Evolutionary conservation across 2,329 filamentous ascomycete species (phyloP), one percentile per base, ranked within the genome.

Genomic region (Hymenoscyphus salicellus): DNA sequence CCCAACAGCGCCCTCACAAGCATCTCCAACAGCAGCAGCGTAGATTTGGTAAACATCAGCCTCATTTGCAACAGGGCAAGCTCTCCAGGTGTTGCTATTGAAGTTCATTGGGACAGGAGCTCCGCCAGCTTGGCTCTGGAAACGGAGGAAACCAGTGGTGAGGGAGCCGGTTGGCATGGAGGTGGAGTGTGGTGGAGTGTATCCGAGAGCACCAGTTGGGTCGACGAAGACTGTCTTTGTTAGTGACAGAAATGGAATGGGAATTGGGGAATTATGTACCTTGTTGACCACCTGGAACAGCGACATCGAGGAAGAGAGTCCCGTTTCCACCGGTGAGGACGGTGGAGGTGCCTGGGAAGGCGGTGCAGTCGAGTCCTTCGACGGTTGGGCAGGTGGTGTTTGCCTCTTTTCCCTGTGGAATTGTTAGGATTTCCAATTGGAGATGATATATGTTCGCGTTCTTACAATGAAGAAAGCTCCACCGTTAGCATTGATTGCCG

Each of bases 141-240:
- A 63, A 20, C 61, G 61, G 11, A 32, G 8, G 28, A 58, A 63
- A 7, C 61, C 61, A 36, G 20, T 32, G 20, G 38, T 36, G 46
- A 80, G 73, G 11, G 85, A 82, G 10, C 84, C 86, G 0, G 75
- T 68, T 0, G 86, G 86, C 3, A 82, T 81, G 64, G 71, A 76
- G 2, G 74, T 76, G 0, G 84, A 86, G 76, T 89, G 85, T 0
- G 86, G 79, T 17, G 71, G 66, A 0, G 85, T 85, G 77, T 84
- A 89, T 63, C 79, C 78, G 64, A 90, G 74, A 14, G 80, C 77
- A 6, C 86, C 88, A 32, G 79, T 74, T 5, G 82, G 78, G 2
- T 77, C 78, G 62, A 89, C 79, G 74, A 85, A 89, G 69, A 88
- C 63, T 80, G 75, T 32, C 3, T 87, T 5, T n/a, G 36, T 60